phyloP scores from a whole-genome alignment of 2,329 filamentous ascomycete genomes.

The Fusarium palustre region DNA sequence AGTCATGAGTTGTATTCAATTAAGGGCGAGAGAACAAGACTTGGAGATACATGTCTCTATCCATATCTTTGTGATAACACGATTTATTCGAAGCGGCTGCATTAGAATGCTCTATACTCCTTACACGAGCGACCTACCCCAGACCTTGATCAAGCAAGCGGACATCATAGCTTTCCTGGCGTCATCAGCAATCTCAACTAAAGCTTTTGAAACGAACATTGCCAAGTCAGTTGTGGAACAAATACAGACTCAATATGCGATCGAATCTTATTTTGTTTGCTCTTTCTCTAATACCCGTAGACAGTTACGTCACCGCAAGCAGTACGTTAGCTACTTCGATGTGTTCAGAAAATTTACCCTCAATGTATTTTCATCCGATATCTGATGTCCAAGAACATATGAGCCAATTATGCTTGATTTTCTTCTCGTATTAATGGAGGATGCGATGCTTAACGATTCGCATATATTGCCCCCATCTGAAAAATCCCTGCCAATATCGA shows the following conservation, averaged over 20 bases:
- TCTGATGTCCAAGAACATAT: background rate
- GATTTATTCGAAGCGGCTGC: too few species aligned
- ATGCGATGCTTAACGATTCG: background rate
- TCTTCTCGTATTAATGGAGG: background rate
- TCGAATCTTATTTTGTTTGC: background rate
- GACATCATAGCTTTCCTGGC: too few species aligned
- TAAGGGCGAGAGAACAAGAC: too few species aligned
- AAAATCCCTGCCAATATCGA: background rate
- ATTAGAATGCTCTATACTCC: background rate
- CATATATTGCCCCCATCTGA: background rate
- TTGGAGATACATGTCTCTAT: too few species aligned
- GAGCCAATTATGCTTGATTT: background rate
- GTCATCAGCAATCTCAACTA: background rate
- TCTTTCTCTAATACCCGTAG: background rate
- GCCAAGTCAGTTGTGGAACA: too few species aligned
- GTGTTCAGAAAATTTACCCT: too few species aligned
- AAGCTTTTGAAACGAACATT: background rate
- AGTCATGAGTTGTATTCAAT: too few species aligned
- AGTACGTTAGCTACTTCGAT: too few species aligned
- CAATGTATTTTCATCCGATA: too few species aligned
- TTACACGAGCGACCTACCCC: background rate
- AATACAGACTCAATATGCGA: rapidly evolving
- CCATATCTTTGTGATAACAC: too few species aligned
- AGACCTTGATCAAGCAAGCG: background rate
- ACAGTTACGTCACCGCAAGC: too few species aligned